Percentiles rank a stretch among this genome's conserved stretches.
phyloP scores from a whole-genome alignment of 805 yeast genomes.

The Candida arabinofermentans region DNA sequence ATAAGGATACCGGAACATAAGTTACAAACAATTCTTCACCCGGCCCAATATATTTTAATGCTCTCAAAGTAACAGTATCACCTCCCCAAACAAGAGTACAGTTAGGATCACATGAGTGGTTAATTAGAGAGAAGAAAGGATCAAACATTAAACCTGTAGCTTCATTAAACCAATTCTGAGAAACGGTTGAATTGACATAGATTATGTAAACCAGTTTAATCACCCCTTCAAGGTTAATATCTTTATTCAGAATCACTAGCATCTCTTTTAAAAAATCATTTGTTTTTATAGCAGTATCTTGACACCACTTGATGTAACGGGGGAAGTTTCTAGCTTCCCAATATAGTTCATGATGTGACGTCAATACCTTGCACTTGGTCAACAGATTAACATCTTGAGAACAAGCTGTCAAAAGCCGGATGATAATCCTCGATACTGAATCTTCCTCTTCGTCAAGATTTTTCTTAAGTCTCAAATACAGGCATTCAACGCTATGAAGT shows the following conservation, averaged over 20 bases:
- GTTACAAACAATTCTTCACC: slow-evolving; percentile 31
- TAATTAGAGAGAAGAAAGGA: slow-evolving; percentile 34
- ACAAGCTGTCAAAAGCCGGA: slow-evolving; percentile 8
- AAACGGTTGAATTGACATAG: slow-evolving; percentile 29
- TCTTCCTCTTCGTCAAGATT: background rate
- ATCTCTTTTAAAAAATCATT: background rate
- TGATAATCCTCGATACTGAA: slow-evolving; percentile 2
- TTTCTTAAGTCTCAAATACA: slow-evolving; percentile 1
- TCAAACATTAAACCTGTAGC: slow-evolving; percentile 34
- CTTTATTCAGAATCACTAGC: background rate
- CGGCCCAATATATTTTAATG: slow-evolving; percentile 16
- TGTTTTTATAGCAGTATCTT: background rate
- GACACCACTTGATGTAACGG: background rate
- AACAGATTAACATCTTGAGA: slow-evolving; percentile 4
- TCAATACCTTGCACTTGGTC: slow-evolving; percentile 15
- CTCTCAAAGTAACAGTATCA: slow-evolving; percentile 15
- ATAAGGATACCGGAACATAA: slow-evolving; percentile 28
- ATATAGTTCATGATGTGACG: slow-evolving; percentile 19
- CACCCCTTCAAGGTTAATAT: slow-evolving; percentile 5
- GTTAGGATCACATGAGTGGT: slow-evolving; percentile 40
- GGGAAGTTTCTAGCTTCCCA: background rate
- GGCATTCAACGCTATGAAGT: slow-evolving; percentile 16
- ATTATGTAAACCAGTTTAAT: slow-evolving; percentile 16
- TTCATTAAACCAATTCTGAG: slow-evolving; percentile 26
- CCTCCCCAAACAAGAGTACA: slow-evolving; percentile 22